A percentile compares a stretch with the other conserved stretches of the same genome.
These are phyloP conservation scores for Leishmania tarentolae DNA, from an alignment of 208 protist species.

Conservation along the genomic window DNA sequence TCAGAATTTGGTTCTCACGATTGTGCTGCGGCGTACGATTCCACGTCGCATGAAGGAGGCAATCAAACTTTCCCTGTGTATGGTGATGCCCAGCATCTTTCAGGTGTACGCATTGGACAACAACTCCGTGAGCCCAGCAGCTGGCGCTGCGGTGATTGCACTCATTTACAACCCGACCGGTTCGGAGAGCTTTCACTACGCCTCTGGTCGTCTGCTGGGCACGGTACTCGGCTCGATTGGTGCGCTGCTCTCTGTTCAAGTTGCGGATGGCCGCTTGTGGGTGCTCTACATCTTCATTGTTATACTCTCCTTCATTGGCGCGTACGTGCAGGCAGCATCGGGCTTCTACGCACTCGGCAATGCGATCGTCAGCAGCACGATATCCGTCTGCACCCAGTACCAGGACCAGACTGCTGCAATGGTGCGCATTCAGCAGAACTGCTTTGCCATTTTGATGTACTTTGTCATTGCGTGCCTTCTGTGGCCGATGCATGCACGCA, in stretches of 20 bases:
- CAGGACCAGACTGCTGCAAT: slow-evolving; percentile 76
- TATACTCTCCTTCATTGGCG: slow-evolving; percentile 79
- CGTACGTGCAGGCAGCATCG: slow-evolving; percentile 84
- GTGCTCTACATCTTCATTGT: slow-evolving; percentile 80
- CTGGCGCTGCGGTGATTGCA: slow-evolving; percentile 86
- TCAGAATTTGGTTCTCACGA: slow-evolving; percentile 45
- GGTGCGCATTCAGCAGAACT: slow-evolving; percentile 91
- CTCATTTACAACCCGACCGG: slow-evolving; percentile 89
- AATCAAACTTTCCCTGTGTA: slow-evolving; percentile 91
- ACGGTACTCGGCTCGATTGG: slow-evolving; percentile 83
- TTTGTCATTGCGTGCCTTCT: slow-evolving; percentile 79
- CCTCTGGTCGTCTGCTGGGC: slow-evolving; percentile 80
- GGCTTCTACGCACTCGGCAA: slow-evolving; percentile 88
- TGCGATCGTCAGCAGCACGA: slow-evolving; percentile 85
- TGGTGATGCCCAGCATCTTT: slow-evolving; percentile 84
- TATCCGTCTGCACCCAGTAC: slow-evolving; percentile 90
- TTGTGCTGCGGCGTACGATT: slow-evolving; percentile 63
- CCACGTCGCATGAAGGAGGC: slow-evolving; percentile 87
- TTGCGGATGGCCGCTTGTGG: slow-evolving; percentile 55
- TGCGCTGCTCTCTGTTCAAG: slow-evolving; percentile 71
- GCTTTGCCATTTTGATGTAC: slow-evolving; percentile 92
- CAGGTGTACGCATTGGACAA: slow-evolving; percentile 86
- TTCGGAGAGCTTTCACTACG: slow-evolving; percentile 91
- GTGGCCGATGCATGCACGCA: slow-evolving; percentile 85
- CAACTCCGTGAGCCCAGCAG: slow-evolving; percentile 74